Evolutionary conservation across 768 basidiomycete genomes (phyloP), one percentile per base, ranked within the genome.

Genomic region (Boletus sp.): DNA sequence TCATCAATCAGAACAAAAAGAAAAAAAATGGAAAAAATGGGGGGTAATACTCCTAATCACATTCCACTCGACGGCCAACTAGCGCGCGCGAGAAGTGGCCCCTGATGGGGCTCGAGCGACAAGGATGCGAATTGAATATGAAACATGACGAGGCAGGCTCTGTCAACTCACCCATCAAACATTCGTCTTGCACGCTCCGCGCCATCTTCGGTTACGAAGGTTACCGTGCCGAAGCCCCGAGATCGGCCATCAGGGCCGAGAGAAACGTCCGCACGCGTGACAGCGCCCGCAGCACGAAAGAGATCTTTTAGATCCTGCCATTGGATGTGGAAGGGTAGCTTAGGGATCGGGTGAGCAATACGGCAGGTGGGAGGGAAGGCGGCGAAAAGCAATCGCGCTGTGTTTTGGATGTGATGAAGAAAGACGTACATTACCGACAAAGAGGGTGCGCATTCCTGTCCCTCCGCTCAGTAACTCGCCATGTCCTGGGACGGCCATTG

Each of bases 241-340:
- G 91, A 93, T 34, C 94, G 82, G 13, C 93, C 91, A 65, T 97
- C 93, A 5, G 82, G 83, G 34, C 92, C 92, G 32, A 93, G 81
- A 17, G 89, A 89, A 21, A 97, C 90, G 60, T 96, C 93, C 10
- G 96, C 96, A 23, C 96, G 84, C 34, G 93, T 75, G 50, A 98
- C 88, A 19, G 88, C 85, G 17, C 96, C 95, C 1, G 91, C 93
- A 58, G 90, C 85, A 27, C 95, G 83, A 67, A 98, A 96, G 5
- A 98, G 79, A 71, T 98, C 95, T 72, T 98, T 98, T 41, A 99
- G 79, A 67, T 98, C 96, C 72, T 98, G 96, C 96, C 96, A 99
- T 73, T 94, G 93, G 61, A 87, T 88, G 63, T 94, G 93, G 72
- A 93, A 94, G 0, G 93, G 93, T 15, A 95, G 81, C 91, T 66